Percentiles rank a stretch among this genome's conserved stretches.
phyloP scores from a whole-genome alignment of 2,329 filamentous ascomycete species.

The Botrytis byssoidea region DNA sequence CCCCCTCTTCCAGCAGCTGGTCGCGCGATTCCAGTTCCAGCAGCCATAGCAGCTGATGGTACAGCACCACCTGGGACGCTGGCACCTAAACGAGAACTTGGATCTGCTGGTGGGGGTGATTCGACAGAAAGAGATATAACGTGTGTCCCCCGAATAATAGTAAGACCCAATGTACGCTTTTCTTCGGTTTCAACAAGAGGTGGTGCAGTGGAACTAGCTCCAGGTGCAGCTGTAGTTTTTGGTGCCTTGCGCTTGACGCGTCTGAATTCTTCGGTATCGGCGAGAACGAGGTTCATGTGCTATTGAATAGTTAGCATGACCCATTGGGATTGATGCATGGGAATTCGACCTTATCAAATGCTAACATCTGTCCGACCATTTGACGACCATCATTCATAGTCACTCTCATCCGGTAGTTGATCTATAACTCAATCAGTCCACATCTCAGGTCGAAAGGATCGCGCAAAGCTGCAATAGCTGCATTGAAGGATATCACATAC shows the following conservation, averaged over 20 bases:
- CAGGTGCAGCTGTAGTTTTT: constrained; percentile 59
- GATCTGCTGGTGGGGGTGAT: constrained; percentile 91
- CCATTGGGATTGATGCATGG: background rate
- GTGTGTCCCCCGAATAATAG: constrained; percentile 90
- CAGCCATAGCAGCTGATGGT: constrained; percentile 61
- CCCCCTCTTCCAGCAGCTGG: constrained; percentile 92
- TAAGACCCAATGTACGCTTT: constrained; percentile 93
- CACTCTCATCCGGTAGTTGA: constrained; percentile 99
- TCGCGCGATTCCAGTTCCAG: constrained; percentile 86
- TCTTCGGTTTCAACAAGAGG: constrained; percentile 86
- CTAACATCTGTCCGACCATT: constrained; percentile 97
- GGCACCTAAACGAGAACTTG: constrained; percentile 82
- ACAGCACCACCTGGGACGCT: constrained; percentile 61
- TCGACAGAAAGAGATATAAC: constrained; percentile 95
- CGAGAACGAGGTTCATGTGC: constrained; percentile 99
- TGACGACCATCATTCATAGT: constrained; percentile 93
- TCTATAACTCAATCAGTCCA: constrained; percentile 53
- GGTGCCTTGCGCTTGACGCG: constrained; percentile 81
- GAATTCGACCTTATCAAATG: constrained; percentile 82
- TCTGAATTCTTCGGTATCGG: constrained; percentile 97
- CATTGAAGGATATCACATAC: constrained; percentile 50
- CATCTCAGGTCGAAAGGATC: constrained; percentile 13
- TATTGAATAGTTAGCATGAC: constrained; percentile 40
- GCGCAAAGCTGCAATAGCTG: constrained; percentile 40
- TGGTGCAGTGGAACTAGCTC: constrained; percentile 56